A percentile compares a stretch with the other conserved stretches of the same genome.
phyloP scores from a whole-genome alignment of 805 yeast genomes.

The Spathaspora girioi region DNA sequence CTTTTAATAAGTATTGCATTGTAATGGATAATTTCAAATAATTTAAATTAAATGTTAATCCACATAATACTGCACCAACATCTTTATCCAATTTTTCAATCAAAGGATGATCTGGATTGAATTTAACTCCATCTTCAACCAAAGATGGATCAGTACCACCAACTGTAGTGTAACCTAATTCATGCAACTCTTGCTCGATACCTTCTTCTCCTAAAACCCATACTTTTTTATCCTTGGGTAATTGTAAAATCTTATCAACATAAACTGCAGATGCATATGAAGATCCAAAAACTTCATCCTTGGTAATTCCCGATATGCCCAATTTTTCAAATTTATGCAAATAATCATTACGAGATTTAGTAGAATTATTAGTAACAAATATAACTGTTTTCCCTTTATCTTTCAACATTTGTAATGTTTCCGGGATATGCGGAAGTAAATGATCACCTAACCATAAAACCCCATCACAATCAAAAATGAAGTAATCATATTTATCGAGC shows the following conservation, averaged over 20 bases:
- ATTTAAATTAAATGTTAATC: conserved; percentile 72
- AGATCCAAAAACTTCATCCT: conserved; percentile 82
- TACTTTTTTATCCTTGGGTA: conserved; percentile 73
- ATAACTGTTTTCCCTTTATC: conserved; percentile 59
- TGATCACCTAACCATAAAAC: conserved; percentile 91
- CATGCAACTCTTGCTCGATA: conserved; percentile 71
- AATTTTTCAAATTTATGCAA: conserved; percentile 65
- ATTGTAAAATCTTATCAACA: conserved; percentile 66
- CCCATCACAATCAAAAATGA: conserved; percentile 95
- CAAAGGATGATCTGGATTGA: conserved; percentile 54
- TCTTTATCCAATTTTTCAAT: conserved; percentile 58
- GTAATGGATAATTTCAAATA: conserved; percentile 80
- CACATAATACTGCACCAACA: conserved; percentile 89
- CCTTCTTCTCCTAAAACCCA: conserved; percentile 91
- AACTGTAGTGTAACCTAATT: conserved; percentile 67
- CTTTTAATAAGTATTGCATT: conserved; percentile 69
- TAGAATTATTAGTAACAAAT: conserved; percentile 94
- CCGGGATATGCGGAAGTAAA: conserved; percentile 71
- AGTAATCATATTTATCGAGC: conserved; percentile 71
- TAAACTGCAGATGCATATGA: conserved; percentile 91
- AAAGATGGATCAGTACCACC: conserved; percentile 81
- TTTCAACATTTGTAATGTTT: conserved; percentile 64
- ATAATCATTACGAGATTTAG: conserved; percentile 81
- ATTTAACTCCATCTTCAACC: conserved; percentile 40
- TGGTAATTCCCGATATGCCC: conserved; percentile 46